A percentile compares a stretch with the other conserved stretches of the same genome.
These are phyloP conservation scores for Sporothrix luriei DNA, from an alignment of 2,329 filamentous ascomycete genomes.

Conservation along the genomic window DNA sequence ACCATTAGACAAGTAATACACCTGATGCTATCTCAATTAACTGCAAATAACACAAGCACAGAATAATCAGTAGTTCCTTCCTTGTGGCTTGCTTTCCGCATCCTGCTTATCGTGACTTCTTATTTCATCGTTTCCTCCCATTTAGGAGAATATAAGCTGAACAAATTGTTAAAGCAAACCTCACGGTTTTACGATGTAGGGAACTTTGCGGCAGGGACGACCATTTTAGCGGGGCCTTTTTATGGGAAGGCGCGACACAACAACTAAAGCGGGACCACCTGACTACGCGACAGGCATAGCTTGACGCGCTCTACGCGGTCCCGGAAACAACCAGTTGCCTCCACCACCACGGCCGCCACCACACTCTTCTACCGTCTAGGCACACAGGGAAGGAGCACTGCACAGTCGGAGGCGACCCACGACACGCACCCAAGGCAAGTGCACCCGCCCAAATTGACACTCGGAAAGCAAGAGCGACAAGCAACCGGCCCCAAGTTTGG, in stretches of 20 bases:
- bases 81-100: not conserved
- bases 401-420: conserved; percentile 14
- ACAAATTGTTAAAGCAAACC: too few species aligned
- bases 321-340: conserved; percentile 34
- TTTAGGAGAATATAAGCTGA: too few species aligned
- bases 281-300: conserved; percentile 30
- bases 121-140: not conserved
- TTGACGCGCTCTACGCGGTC: conserved; percentile 35
- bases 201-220: too few species aligned
- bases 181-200: too few species aligned
- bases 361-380: not conserved
- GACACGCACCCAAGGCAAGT: conserved; percentile 4
- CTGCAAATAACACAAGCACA: not conserved
- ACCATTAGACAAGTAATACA: not conserved
- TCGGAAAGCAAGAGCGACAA: conserved; percentile 6
- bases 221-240: conserved; percentile 16
- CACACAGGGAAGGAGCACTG: conserved; percentile 23
- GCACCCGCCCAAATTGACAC: not conserved
- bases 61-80: not conserved
- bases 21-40: not conserved
- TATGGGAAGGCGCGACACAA: conserved; percentile 24
- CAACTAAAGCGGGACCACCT: conserved; percentile 28
- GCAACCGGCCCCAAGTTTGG: not conserved
- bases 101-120: not conserved
- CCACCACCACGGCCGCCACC: conserved; percentile 4